Evolutionary conservation across 305 asterid species (phyloP).

Genomic region (Ilex paraguariensis): DNA sequence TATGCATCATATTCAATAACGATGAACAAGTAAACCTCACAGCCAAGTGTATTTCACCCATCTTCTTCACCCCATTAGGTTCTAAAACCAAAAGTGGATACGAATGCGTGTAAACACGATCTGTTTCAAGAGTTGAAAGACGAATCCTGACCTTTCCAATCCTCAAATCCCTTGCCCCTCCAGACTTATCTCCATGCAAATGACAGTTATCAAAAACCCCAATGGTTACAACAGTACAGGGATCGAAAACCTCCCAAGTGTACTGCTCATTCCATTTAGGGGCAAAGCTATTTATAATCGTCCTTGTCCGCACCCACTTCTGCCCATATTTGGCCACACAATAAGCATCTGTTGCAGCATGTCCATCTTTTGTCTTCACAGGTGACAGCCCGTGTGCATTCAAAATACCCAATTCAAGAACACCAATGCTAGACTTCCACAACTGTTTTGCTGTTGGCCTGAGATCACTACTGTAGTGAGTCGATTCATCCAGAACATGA

Average conservation of each 20-base stretch:
- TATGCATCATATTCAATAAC: slow-evolving; percentile 8
- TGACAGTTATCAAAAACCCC: slow-evolving; percentile 12
- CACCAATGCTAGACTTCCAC: slow-evolving; percentile 13
- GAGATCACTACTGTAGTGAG: slow-evolving; percentile 18
- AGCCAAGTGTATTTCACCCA: slow-evolving; percentile 15
- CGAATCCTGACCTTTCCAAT: slow-evolving; percentile 15
- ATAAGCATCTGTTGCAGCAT: slow-evolving; percentile 9
- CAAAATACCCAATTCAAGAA: slow-evolving; percentile 14
- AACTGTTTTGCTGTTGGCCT: slow-evolving; percentile 16
- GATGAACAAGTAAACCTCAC: slow-evolving; percentile 9
- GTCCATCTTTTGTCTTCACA: slow-evolving; percentile 11
- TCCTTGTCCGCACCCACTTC: slow-evolving; percentile 17
- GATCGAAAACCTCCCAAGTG: slow-evolving; percentile 19
- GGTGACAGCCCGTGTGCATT: slow-evolving; percentile 10
- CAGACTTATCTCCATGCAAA: neutral
- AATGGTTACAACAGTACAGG: slow-evolving; percentile 10
- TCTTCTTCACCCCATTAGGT: slow-evolving; percentile 16
- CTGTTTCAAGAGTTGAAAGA: slow-evolving; percentile 14
- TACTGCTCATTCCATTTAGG: slow-evolving; percentile 16
- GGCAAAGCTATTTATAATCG: slow-evolving; percentile 9
- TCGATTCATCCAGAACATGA: slow-evolving; percentile 24
- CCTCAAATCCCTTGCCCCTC: slow-evolving; percentile 1
- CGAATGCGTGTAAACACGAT: slow-evolving; percentile 13
- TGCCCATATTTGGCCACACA: slow-evolving; percentile 17
- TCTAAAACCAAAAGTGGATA: slow-evolving; percentile 13